Base-by-base conservation (phyloP, 2,329 filamentous ascomycete genomes). In the Colletotrichum sp. region DNA sequence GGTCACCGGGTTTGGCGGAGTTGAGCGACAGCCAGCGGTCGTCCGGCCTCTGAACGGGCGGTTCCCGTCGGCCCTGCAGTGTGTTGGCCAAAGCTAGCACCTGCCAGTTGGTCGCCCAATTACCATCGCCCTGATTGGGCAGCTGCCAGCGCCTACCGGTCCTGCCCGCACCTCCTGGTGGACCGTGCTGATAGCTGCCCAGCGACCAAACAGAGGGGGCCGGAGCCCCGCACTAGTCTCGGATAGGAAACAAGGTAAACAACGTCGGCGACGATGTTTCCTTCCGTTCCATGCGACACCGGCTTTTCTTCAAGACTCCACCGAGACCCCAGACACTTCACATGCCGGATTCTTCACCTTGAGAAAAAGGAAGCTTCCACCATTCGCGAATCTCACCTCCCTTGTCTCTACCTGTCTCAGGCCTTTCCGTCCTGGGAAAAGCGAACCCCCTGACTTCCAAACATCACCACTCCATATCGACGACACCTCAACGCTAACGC, bases 231-330 rank as follows among this genome's bases (percentile, higher is more conserved):
- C 73, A 68, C 73, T 75, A 75, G 62, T 73, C 73, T 48, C 22
- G 10, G 43, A 58, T 32, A 75, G 70, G 70, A 67, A 75, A 66
- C 15, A 34, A 73, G 7, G 73, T 75, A 75, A 75, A 75, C 73
- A 75, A 75, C 62, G 25, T 36, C 22, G 61, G 18, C 28, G 72
- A 62, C 61, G 61, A 66, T 34, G 52, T 43, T 64, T 62, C 36
- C 55, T 56, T 56, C 43, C 56, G 34, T 25, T 68, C 18, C 52
- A 52, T 69, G 43, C 69, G 55, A 52, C 69, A 58, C 64, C 73
- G 70, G 69, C 73, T 75, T 68, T 75, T 52, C 39, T 48, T 60
- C 67, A 70, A 70, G 56, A 62, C 67, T 34, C 67, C 67, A 70
- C 67, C 56, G 32, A 62, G 27, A 48, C 56, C 34, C 25, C 25